phyloP scores from a whole-genome alignment of 2,329 filamentous ascomycete genomes.

The Xylariales sp. region DNA sequence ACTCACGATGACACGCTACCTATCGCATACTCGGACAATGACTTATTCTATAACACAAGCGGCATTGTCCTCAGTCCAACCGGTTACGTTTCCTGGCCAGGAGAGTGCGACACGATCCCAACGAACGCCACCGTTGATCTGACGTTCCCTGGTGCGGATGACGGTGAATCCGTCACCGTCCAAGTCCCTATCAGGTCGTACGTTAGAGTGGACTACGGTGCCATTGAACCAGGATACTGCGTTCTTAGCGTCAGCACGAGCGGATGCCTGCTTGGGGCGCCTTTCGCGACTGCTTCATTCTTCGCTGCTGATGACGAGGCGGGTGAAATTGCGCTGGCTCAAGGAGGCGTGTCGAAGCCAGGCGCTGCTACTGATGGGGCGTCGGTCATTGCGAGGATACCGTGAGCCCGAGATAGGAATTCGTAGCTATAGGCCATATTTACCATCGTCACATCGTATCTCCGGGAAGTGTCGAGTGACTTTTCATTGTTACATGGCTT shows the following conservation, averaged over 20 bases:
- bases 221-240: constrained; percentile 18
- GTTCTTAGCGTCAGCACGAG: constrained; percentile 22
- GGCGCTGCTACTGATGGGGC: constrained; percentile 12
- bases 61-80: constrained; percentile 5
- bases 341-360: constrained; percentile 25
- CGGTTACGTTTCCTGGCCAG: constrained; percentile 20
- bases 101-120: constrained; percentile 25
- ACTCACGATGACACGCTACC: constrained; percentile 13
- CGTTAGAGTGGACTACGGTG: constrained; percentile 19
- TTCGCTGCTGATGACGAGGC: constrained; percentile 28
- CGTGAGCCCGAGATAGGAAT: no score
- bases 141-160: constrained; percentile 19
- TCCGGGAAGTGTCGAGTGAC: no score
- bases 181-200: constrained; percentile 27
- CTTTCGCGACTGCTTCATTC: constrained; percentile 27
- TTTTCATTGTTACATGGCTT: no score
- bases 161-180: constrained; percentile 20
- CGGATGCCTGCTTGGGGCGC: constrained; percentile 25
- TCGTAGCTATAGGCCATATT: no score
- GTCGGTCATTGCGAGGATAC: constrained; percentile 6
- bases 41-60: constrained; percentile 12
- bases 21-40: constrained; percentile 8
- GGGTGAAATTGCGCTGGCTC: constrained; percentile 26
- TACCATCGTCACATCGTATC: no score
- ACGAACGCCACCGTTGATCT: constrained; percentile 20